A percentile compares a stretch with the other conserved stretches of the same genome.
phyloP scores from a whole-genome alignment of 441 rosid species.

The Raphanus hybrid region DNA sequence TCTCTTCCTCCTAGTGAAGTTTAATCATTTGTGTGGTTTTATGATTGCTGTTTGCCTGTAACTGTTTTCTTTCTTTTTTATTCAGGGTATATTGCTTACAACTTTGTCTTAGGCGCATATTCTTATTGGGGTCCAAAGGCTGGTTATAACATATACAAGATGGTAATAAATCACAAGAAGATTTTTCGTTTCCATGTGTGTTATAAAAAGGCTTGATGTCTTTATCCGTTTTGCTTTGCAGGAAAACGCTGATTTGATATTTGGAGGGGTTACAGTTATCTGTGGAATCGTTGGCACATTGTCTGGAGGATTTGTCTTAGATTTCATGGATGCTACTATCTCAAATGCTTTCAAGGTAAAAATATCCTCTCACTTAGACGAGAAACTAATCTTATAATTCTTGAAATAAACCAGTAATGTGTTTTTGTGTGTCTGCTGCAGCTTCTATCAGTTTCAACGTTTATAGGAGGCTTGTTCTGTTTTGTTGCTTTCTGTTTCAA shows the following conservation, averaged over 20 bases:
- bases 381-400: constrained; percentile 2
- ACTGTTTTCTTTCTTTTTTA: constrained; percentile 31
- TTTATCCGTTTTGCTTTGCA: constrained; percentile 39
- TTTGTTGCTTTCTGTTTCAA: constrained; percentile 84
- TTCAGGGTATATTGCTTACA: constrained; percentile 85
- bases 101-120: constrained; percentile 92
- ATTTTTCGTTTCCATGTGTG: constrained; percentile 12
- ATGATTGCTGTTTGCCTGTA: not conserved
- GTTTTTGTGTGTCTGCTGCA: constrained; percentile 52
- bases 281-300: constrained; percentile 89
- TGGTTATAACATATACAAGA: constrained; percentile 79
- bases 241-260: constrained; percentile 85
- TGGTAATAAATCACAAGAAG: constrained; percentile 22
- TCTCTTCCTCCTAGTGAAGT: not conserved
- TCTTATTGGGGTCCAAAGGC: constrained; percentile 99
- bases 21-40: not conserved
- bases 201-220: constrained; percentile 27
- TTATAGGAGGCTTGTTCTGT: constrained; percentile 82
- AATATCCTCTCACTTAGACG: constrained; percentile 20
- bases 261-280: constrained; percentile 88
- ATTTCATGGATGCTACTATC: constrained; percentile 71
- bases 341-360: constrained; percentile 92
- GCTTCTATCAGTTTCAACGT: constrained; percentile 79
- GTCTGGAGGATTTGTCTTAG: constrained; percentile 78
- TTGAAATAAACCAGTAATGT: constrained; percentile 7